Evolutionary conservation across 2,329 filamentous ascomycete genomes (phyloP).

Genomic region (Cordyceps cicadae): DNA sequence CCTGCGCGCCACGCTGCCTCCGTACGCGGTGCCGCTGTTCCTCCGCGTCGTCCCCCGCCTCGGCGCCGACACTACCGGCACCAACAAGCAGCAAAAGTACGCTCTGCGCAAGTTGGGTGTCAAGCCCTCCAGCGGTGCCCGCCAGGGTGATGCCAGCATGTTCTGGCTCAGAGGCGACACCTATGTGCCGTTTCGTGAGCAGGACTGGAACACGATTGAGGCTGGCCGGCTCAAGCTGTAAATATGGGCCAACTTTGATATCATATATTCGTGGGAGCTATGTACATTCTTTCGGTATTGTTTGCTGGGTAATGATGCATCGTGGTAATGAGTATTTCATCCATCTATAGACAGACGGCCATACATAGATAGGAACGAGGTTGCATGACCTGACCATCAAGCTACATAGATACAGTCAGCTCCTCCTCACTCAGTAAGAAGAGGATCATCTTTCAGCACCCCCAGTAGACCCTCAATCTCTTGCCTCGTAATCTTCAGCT

Average conservation of each 20-base stretch:
- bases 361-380: slow-evolving; percentile 8
- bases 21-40: slow-evolving; percentile 71
- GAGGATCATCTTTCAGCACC: slow-evolving; percentile 29
- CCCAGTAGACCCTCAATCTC: slow-evolving; percentile 53
- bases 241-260: neutral
- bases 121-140: slow-evolving; percentile 38
- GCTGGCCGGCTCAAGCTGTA: slow-evolving; percentile 66
- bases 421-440: slow-evolving; percentile 39
- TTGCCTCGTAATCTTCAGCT: slow-evolving; percentile 46
- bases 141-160: slow-evolving; percentile 32
- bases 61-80: slow-evolving; percentile 62
- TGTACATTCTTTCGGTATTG: neutral
- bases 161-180: slow-evolving; percentile 59
- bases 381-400: neutral
- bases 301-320: neutral
- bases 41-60: slow-evolving; percentile 55
- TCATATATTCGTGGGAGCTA: neutral
- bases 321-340: neutral
- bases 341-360: neutral
- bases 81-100: slow-evolving; percentile 84
- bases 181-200: slow-evolving; percentile 59
- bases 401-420: slow-evolving; percentile 15
- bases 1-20: slow-evolving; percentile 50
- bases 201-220: slow-evolving; percentile 61
- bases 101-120: slow-evolving; percentile 64